Conservation (phyloP, 1,284 basidiomycete species). For the Fistulinella cinereoalba region DNA sequence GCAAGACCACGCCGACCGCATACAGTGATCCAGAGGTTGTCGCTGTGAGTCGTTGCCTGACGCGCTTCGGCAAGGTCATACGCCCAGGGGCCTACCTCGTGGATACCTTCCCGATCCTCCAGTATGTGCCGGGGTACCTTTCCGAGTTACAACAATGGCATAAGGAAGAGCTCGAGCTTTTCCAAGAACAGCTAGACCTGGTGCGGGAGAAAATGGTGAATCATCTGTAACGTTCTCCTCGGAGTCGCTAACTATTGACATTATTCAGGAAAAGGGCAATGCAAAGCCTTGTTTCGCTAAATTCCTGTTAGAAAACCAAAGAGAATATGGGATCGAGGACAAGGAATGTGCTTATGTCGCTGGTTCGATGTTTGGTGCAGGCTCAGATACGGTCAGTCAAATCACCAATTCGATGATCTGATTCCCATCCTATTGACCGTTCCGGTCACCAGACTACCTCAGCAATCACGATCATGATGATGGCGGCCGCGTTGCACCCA, state of each 20-base stretch:
- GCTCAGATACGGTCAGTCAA: conserved; percentile 37
- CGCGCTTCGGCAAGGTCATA: conserved; percentile 44
- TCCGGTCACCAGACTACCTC: conserved; percentile 10
- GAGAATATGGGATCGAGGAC: conserved; percentile 10
- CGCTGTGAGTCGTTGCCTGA: conserved; percentile 6
- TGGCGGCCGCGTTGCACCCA: conserved; percentile 44
- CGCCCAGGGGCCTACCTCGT: conserved; percentile 43
- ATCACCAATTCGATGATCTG: neutral
- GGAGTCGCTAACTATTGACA: no score
- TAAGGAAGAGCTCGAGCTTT: conserved; percentile 54
- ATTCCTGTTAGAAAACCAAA: conserved; percentile 21
- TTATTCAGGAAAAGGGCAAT: conserved; percentile 11
- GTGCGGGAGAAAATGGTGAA: conserved; percentile 47
- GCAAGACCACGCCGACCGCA: conserved; percentile 38
- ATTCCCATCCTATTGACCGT: neutral
- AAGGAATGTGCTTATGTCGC: conserved; percentile 34
- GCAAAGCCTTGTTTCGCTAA: conserved; percentile 17
- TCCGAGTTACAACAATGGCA: conserved; percentile 52
- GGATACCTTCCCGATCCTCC: conserved; percentile 55
- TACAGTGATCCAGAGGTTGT: conserved; percentile 33
- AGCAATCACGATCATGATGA: conserved; percentile 41
- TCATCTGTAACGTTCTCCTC: neutral
- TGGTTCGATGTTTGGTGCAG: conserved; percentile 42
- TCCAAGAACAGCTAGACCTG: conserved; percentile 45
- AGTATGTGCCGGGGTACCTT: conserved; percentile 58